Base-by-base conservation (phyloP, 1,139 yeast species). In the Debaryomyces subglobosus region DNA sequence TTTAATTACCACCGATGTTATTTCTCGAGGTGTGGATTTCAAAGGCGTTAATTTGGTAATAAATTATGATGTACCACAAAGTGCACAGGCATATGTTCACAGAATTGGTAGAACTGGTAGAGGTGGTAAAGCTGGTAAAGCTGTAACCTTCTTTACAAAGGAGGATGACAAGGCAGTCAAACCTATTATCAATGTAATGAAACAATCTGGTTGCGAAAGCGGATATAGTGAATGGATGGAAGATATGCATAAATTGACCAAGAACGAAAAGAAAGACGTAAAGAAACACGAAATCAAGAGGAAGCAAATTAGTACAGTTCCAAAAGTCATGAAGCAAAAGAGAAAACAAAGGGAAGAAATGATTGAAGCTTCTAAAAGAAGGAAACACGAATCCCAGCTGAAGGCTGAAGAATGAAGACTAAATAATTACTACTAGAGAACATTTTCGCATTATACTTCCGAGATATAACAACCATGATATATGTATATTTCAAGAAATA, bases 81-180 rank as follows among this genome's bases (percentile, higher is more conserved):
- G 88, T 45, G 90, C 98, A 0, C 98, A 94, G 67, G 86, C 97
- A 0, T 95, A 95, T 65, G 97, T 95, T 39, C 99, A 95, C 68
- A 82, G 99, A 71, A 90, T 95, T 59, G 99, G 99, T 67, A 87
- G 99, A 76, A 94, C 99, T 2, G 99, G 99, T 56, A 86, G 99
- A 77, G 97, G 94, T 44, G 97, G 97, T 1, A 82, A 87, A 55
- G 61, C 71, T 3, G 99, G 99, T 52, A 80, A 78, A 58, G 97
- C 99, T 0, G 82, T 94, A 21, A 95, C 99, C 0, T 86, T 92
- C 57, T 95, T 89, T 73, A 91, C 99, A 21, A 92, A 91, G 64
- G 96, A 89, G 53, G 99, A 95, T 63, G 72, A 81, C 10, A 69
- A 79, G 48, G 82, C 89, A 2, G 78, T 94, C 43, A 89, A 88